Percentiles rank a stretch among this genome's conserved stretches.
Conservation (phyloP, 257 asterid species). For the Plantago elongata region DNA sequence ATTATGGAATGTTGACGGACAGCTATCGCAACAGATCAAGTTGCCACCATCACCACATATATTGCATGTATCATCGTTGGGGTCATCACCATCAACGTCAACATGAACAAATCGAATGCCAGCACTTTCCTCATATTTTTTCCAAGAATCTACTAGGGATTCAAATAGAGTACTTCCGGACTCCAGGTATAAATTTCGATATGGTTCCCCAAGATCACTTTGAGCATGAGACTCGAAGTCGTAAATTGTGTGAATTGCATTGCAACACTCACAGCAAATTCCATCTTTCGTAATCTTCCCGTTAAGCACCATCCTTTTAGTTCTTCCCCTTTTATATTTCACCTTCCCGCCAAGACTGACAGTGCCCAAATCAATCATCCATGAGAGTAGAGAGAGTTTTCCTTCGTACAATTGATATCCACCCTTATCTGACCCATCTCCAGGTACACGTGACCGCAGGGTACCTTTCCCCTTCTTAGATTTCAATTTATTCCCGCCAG, state of each 20-base stretch:
- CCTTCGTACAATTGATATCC: conserved; percentile 49
- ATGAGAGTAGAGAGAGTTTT: conserved; percentile 61
- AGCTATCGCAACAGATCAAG: conserved; percentile 87
- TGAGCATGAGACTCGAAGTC: conserved; percentile 78
- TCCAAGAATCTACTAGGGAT: conserved; percentile 77
- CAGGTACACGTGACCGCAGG: conserved; percentile 65
- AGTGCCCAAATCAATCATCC: conserved; percentile 85
- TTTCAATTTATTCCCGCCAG: conserved; percentile 30
- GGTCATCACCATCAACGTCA: conserved; percentile 77
- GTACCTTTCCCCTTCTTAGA: conserved; percentile 29
- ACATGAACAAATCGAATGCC: conserved; percentile 51
- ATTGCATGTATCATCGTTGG: conserved; percentile 88
- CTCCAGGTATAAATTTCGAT: conserved; percentile 45
- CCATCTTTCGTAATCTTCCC: conserved; percentile 76
- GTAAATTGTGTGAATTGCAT: conserved; percentile 30
- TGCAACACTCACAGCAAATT: conserved; percentile 76
- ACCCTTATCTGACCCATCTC: conserved; percentile 44
- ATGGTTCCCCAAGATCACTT: conserved; percentile 45
- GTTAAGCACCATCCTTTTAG: conserved; percentile 31
- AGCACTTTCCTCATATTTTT: conserved; percentile 44
- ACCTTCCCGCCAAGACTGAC: conserved; percentile 53
- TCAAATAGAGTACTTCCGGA: conserved; percentile 66
- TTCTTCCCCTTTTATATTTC: conserved; percentile 43
- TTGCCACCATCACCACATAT: conserved; percentile 96
- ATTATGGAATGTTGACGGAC: conserved; percentile 95